Percentiles rank a stretch among this genome's conserved stretches.
Conservation (phyloP, 164 flowering plant genomes). For the Umbilicus rupestris region DNA sequence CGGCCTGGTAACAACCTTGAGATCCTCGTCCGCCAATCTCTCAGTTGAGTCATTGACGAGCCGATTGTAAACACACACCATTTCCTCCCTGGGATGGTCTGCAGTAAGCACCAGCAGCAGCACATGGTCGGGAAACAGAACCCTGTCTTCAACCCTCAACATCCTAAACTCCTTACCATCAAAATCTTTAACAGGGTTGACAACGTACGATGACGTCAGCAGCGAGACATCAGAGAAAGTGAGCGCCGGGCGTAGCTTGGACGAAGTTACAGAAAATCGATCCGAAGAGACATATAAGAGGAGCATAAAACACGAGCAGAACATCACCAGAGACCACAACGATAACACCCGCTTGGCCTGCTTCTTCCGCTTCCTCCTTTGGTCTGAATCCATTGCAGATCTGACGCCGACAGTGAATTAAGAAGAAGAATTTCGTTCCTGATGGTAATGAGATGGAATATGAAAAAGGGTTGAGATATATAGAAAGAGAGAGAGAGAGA, state of each 20-base stretch:
- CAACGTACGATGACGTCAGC: constrained; percentile 17
- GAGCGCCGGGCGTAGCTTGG: constrained; percentile 4
- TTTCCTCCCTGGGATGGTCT: not conserved
- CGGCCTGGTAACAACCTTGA: constrained; percentile 10
- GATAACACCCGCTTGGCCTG: constrained; percentile 1
- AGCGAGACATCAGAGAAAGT: constrained; percentile 23
- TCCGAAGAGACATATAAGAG: not conserved
- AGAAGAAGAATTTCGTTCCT: not conserved
- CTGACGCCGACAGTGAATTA: not conserved
- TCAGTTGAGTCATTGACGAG: no score
- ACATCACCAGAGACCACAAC: constrained; percentile 26
- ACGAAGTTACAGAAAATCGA: not conserved
- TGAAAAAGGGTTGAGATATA: no score
- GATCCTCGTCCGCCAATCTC: no score
- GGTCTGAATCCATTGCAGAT: constrained; percentile 26
- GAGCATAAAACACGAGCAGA: constrained; percentile 2
- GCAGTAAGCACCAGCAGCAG: constrained; percentile 29
- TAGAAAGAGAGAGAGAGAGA: not conserved
- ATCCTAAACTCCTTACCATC: not conserved
- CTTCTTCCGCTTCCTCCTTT: constrained; percentile 40
- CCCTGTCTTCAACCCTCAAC: constrained; percentile 33
- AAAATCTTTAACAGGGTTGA: constrained; percentile 16
- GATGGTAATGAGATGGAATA: not conserved
- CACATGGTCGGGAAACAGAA: constrained; percentile 66
- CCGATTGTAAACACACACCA: constrained; percentile 33